phyloP scores from a whole-genome alignment of 1,284 basidiomycete species.

The Mycosarcoma mackinlayi region DNA sequence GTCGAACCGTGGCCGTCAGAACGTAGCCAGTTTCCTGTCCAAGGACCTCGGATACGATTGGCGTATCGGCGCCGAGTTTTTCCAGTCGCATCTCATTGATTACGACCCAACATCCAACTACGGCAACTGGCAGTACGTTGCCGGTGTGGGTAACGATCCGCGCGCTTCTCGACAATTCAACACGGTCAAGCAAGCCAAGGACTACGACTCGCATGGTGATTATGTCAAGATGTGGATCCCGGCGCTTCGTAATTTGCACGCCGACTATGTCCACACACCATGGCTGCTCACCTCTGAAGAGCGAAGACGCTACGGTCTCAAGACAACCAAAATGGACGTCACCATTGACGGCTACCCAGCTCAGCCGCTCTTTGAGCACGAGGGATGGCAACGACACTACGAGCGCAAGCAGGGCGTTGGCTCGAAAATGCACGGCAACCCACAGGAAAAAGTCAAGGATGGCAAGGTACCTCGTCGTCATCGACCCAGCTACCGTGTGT shows the following conservation, averaged over 20 bases:
- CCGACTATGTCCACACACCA: slow-evolving; percentile 63
- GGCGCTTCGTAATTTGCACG: slow-evolving; percentile 69
- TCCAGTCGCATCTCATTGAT: slow-evolving; percentile 70
- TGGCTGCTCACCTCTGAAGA: slow-evolving; percentile 57
- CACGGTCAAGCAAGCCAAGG: slow-evolving; percentile 73
- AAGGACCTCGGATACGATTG: slow-evolving; percentile 72
- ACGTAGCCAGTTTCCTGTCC: slow-evolving; percentile 73
- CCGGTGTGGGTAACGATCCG: slow-evolving; percentile 74
- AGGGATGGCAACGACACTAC: slow-evolving; percentile 60
- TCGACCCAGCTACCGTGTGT: slow-evolving; percentile 35
- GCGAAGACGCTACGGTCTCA: slow-evolving; percentile 55
- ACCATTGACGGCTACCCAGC: slow-evolving; percentile 59
- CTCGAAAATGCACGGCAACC: slow-evolving; percentile 62
- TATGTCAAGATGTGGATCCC: slow-evolving; percentile 72
- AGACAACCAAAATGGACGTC: slow-evolving; percentile 57
- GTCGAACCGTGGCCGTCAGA: slow-evolving; percentile 72
- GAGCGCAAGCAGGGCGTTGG: slow-evolving; percentile 60
- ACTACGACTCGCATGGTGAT: slow-evolving; percentile 72
- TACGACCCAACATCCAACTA: slow-evolving; percentile 64
- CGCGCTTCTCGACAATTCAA: slow-evolving; percentile 73
- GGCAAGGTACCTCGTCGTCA: slow-evolving; percentile 53
- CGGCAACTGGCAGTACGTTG: slow-evolving; percentile 68
- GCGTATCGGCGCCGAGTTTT: slow-evolving; percentile 73
- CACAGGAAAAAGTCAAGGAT: slow-evolving; percentile 64
- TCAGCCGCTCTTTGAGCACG: slow-evolving; percentile 54